These are phyloP conservation scores for Lentinula detonsa DNA, from an alignment of 768 basidiomycete species.

Conservation along the genomic window DNA sequence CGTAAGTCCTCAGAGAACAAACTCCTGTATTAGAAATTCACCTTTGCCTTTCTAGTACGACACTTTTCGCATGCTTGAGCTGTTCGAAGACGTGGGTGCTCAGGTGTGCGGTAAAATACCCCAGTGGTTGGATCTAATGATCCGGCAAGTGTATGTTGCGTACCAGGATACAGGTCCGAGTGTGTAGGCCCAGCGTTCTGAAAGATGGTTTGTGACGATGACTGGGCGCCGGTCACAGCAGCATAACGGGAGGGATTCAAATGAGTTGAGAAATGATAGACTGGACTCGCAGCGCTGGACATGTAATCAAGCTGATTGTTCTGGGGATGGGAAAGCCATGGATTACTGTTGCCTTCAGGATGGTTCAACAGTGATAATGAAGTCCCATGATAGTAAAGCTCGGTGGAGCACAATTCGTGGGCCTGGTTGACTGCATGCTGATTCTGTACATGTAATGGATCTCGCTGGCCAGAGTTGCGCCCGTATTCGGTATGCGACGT, in stretches of 20 bases:
- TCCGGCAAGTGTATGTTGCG: constrained; percentile 37
- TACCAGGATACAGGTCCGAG: neutral
- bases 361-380: neutral
- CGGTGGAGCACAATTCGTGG: neutral
- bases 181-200: neutral
- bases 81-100: constrained; percentile 61
- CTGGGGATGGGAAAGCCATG: neutral
- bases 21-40: constrained; percentile 20
- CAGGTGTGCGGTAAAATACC: constrained; percentile 59
- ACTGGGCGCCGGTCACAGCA: neutral
- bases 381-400: neutral
- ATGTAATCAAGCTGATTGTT: neutral
- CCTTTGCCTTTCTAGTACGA: constrained; percentile 69
- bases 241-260: neutral
- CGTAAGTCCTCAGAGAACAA: neutral
- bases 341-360: neutral
- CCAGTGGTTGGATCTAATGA: constrained; percentile 59
- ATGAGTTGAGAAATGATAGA: neutral
- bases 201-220: neutral
- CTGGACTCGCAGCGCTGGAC: neutral
- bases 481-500: neutral
- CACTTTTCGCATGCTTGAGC: constrained; percentile 76
- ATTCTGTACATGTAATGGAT: too few relatives aligned
- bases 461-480: neutral
- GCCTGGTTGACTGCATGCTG: too few relatives aligned